Conservation (phyloP, 768 basidiomycete genomes). For the Suillus placidus region DNA sequence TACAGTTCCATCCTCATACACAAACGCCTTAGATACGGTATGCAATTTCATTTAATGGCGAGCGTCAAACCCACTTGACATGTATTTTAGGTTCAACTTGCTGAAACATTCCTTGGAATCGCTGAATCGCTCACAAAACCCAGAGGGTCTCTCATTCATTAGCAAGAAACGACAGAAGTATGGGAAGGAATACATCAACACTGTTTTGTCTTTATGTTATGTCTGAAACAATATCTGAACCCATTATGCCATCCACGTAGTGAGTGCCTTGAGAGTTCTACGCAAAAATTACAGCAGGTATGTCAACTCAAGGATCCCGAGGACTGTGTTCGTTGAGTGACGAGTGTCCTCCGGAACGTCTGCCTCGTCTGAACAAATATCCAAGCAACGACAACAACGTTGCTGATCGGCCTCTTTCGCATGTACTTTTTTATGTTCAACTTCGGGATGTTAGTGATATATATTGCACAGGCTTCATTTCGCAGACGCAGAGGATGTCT, state of each 20-base stretch:
- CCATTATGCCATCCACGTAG: not conserved
- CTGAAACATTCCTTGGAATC: constrained; percentile 60
- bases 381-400: not conserved
- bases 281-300: not conserved
- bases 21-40: constrained; percentile 55
- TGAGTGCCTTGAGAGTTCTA: not conserved
- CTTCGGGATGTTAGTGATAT: not conserved
- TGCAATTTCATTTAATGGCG: constrained; percentile 8
- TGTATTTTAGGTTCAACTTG: constrained; percentile 47
- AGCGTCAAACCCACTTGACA: not conserved
- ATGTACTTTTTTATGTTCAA: not conserved
- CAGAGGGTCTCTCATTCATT: constrained; percentile 48
- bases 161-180: not conserved
- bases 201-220: not conserved
- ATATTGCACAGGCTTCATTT: not conserved
- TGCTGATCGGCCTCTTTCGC: not conserved
- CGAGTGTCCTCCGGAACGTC: not conserved
- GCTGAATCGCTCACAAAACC: constrained; percentile 61
- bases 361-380: not conserved
- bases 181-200: not conserved
- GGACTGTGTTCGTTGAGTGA: not conserved
- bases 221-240: not conserved
- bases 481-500: not conserved
- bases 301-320: not conserved
- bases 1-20: constrained; percentile 47